Evolutionary conservation across 495 filamentous ascomycete genomes (phyloP).

Genomic region (Clohesyomyces aquaticus): DNA sequence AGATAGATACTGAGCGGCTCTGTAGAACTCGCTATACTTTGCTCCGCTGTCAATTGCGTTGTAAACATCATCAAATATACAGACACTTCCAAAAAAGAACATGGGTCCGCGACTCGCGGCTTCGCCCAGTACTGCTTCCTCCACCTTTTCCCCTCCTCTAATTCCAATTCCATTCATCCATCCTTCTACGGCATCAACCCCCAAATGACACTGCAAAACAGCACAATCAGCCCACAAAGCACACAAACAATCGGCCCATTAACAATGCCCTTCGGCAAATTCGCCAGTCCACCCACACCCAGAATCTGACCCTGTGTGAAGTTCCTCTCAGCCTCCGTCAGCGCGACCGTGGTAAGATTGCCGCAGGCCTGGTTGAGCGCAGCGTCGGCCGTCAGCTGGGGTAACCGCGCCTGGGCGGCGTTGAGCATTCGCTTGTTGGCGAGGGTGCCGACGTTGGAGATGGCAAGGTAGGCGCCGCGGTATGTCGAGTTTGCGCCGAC

Average conservation of each 20-base stretch:
- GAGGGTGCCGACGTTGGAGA: constrained; percentile 43
- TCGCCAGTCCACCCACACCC: constrained; percentile 4
- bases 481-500: constrained; percentile 47
- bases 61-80: too few relatives aligned
- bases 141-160: too few relatives aligned
- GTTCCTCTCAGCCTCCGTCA: constrained; percentile 44
- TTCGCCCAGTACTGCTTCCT: too few relatives aligned
- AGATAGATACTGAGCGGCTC: too few relatives aligned
- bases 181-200: not conserved
- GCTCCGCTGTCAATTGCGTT: too few relatives aligned
- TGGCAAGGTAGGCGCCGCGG: constrained; percentile 45
- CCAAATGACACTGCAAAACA: not conserved
- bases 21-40: too few relatives aligned
- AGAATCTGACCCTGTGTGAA: constrained; percentile 46
- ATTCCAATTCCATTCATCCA: not conserved
- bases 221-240: constrained; percentile 1
- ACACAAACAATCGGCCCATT: not conserved
- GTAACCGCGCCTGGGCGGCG: constrained; percentile 38
- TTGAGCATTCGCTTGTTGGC: constrained; percentile 42
- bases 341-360: constrained; percentile 43
- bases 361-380: constrained; percentile 47
- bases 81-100: too few relatives aligned
- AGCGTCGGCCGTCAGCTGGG: constrained; percentile 42
- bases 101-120: too few relatives aligned
- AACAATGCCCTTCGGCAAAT: not conserved